Evolutionary conservation across 352 stramenopile species (phyloP).

Genomic region (Phytophthora pseudosyringae): DNA sequence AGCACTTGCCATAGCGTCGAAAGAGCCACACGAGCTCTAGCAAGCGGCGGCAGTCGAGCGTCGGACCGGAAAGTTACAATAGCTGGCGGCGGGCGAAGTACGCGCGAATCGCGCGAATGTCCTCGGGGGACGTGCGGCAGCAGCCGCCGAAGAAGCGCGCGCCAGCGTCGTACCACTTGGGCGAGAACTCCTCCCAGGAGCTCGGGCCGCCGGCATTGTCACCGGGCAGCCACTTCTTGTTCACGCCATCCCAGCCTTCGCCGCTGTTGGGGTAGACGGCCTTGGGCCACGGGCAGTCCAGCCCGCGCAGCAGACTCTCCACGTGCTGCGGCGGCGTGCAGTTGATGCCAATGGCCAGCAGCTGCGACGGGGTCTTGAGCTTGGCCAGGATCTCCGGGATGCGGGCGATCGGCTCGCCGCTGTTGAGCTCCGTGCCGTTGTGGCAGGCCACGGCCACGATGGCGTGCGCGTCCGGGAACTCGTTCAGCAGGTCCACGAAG

Average conservation of each 20-base stretch:
- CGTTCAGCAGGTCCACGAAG: conserved; percentile 80
- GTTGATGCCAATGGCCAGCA: conserved; percentile 86
- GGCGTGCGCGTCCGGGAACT: conserved; percentile 52
- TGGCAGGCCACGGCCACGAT: conserved; percentile 75
- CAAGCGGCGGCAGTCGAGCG: conserved; percentile 33
- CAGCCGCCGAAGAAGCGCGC: conserved; percentile 84
- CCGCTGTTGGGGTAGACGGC: conserved; percentile 89
- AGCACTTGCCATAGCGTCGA: conserved; percentile 22
- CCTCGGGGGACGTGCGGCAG: conserved; percentile 77
- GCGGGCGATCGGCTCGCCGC: conserved; percentile 57
- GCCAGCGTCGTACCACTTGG: conserved; percentile 74
- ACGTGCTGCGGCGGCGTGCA: conserved; percentile 83
- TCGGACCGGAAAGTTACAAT: conserved; percentile 19
- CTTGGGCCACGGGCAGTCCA: conserved; percentile 59
- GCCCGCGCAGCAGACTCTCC: conserved; percentile 56
- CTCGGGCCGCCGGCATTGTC: conserved; percentile 40
- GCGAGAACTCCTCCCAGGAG: conserved; percentile 63
- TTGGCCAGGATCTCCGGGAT: conserved; percentile 52
- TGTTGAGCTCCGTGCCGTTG: conserved; percentile 72
- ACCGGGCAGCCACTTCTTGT: conserved; percentile 74
- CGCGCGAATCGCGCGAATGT: conserved; percentile 69
- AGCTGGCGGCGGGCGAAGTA: conserved; percentile 48
- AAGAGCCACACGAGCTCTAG: conserved; percentile 4
- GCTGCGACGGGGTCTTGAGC: conserved; percentile 57
- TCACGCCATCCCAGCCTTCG: conserved; percentile 77